Conservation (phyloP, 1,284 basidiomycete genomes). For the Peniophora sp. region DNA sequence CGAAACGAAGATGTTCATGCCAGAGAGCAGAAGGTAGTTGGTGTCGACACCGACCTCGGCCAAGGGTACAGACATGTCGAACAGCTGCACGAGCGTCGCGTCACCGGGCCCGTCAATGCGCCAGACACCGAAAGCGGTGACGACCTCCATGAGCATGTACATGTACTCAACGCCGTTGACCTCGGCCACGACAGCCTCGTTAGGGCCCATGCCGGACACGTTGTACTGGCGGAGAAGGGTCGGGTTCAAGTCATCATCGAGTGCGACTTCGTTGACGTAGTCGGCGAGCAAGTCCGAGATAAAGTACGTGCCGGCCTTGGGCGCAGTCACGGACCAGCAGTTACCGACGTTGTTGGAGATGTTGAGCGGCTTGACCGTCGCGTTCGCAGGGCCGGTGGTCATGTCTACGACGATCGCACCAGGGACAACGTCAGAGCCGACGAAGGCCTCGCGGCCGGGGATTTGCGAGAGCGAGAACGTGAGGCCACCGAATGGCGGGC, state of each 20-base stretch:
- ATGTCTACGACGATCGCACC: constrained; percentile 42
- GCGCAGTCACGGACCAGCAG: constrained; percentile 40
- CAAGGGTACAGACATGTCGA: constrained; percentile 31
- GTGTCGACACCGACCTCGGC: constrained; percentile 24
- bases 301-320: constrained; percentile 40
- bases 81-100: constrained; percentile 27
- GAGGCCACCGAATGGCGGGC: constrained; percentile 17
- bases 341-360: constrained; percentile 34
- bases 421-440: constrained; percentile 36
- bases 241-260: constrained; percentile 18
- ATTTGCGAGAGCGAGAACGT: constrained; percentile 31
- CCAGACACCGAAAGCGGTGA: constrained; percentile 33
- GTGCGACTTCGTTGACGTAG: constrained; percentile 36
- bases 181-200: too few species aligned
- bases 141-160: constrained; percentile 33
- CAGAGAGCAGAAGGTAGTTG: too few species aligned
- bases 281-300: constrained; percentile 36
- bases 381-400: constrained; percentile 6
- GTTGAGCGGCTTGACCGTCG: constrained; percentile 6
- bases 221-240: too few species aligned
- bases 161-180: too few species aligned
- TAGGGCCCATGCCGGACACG: too few species aligned
- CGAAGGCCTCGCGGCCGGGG: constrained; percentile 33
- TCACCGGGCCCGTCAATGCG: constrained; percentile 32
- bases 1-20: too few species aligned